Base-by-base conservation (phyloP, 257 asterid species). In the Nicotiana undulata region DNA sequence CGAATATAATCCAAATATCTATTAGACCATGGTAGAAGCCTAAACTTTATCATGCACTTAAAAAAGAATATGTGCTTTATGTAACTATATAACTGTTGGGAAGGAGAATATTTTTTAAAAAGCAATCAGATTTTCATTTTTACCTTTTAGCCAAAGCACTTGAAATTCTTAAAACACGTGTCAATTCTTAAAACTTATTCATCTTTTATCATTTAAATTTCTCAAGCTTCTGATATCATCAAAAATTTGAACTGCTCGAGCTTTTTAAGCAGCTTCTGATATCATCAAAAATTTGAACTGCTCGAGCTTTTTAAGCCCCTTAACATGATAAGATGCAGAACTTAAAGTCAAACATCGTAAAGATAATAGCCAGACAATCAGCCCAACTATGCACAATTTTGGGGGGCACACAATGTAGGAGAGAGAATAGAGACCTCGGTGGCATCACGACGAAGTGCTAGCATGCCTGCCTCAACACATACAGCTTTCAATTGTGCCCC, bases 401-500 rank as follows among this genome's bases (percentile, higher is more conserved):
- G 51, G 53, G 22, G 56, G 18, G 16, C 22, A 49, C 18, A 26
- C 61, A 53, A 46, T 26, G 74, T n/a, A 61, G 31, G 70, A 37
- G 64, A 74, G 56, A 70, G 56, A 77, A 83, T 32, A 83, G 37
- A 51, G 76, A 95, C 99, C 97, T 95, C 98, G 16, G 99, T 92
- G 76, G 98, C 99, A 89, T 95, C 99, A 9, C 97, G 97, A 9
- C 98, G 95, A 59, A 95, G 98, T 31, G 98, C 99, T 77, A 91
- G 82, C 99, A 93, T 95, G 89, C 99, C 99, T 6, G 98, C 99
- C 86, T 95, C 99, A 6, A 95, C 98, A 82, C 98, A 93, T 61
- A 95, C 99, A 37, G 99, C 98, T 90, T 95, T 95, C 67, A 95
- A 89, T 63, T 95, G 99, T 31, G 99, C 99, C 70, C 99, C 98